Conservation (phyloP, 2,329 filamentous ascomycete genomes). For the Epichloe uncinata region DNA sequence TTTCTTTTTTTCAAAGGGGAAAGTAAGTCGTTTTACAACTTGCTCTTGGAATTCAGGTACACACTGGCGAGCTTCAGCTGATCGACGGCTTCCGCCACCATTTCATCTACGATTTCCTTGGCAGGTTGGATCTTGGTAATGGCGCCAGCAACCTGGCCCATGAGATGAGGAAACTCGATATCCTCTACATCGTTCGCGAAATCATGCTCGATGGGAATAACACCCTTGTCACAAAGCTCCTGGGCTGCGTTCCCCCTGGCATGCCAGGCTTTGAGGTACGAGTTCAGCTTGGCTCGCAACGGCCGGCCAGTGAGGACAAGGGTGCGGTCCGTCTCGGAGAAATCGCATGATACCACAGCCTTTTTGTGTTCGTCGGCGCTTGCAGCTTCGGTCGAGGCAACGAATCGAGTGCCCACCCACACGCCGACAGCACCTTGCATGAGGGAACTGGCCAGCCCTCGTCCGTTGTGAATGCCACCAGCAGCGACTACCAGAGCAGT, state of each 20-base stretch:
- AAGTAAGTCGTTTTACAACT: conserved; percentile 19
- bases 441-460: conserved; percentile 64
- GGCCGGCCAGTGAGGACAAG: conserved; percentile 74
- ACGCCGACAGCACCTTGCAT: conserved; percentile 83
- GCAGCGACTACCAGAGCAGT: conserved; percentile 75
- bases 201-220: conserved; percentile 74
- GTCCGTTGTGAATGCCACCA: conserved; percentile 73
- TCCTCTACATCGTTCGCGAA: conserved; percentile 64
- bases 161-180: conserved; percentile 74
- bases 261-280: conserved; percentile 77
- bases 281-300: conserved; percentile 66
- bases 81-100: conserved; percentile 64
- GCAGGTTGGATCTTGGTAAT: conserved; percentile 71
- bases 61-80: conserved; percentile 48
- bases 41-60: conserved; percentile 40
- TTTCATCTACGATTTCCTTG: conserved; percentile 72
- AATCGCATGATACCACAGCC: conserved; percentile 65
- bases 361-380: conserved; percentile 74
- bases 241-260: conserved; percentile 59
- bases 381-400: conserved; percentile 68
- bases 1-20: too few relatives aligned
- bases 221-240: conserved; percentile 58
- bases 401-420: conserved; percentile 91
- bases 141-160: conserved; percentile 83
- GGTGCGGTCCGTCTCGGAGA: conserved; percentile 70